Percentiles rank a stretch among this genome's conserved stretches.
Evolutionary conservation across 352 stramenopile species (phyloP).

Genomic region (Salisapilia sapeloensis): DNA sequence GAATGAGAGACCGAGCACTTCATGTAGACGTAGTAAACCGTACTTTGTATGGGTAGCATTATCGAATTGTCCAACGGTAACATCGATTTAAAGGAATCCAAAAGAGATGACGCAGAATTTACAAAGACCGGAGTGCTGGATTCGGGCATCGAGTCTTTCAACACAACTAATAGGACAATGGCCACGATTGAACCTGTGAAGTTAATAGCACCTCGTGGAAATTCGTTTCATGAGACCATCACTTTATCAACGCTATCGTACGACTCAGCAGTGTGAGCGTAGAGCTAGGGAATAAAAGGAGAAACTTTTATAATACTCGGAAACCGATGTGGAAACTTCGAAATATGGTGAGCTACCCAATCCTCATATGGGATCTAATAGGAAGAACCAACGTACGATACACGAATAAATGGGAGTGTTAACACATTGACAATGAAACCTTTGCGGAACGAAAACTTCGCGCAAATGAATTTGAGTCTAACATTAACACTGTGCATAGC

Average conservation of each 20-base stretch:
- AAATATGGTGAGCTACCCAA: slow-evolving; percentile 22
- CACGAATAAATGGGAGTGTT: slow-evolving; percentile 30
- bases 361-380: slow-evolving; percentile 34
- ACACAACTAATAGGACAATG: slow-evolving; percentile 30
- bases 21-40: slow-evolving; percentile 30
- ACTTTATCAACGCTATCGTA: slow-evolving; percentile 46
- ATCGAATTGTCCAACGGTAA: slow-evolving; percentile 49
- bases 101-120: slow-evolving; percentile 21
- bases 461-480: slow-evolving; percentile 29
- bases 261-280: slow-evolving; percentile 43
- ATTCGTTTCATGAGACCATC: slow-evolving; percentile 35
- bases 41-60: slow-evolving; percentile 46
- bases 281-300: slow-evolving; percentile 57
- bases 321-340: slow-evolving; percentile 20
- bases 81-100: slow-evolving; percentile 41
- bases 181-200: slow-evolving; percentile 29
- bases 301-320: slow-evolving; percentile 29
- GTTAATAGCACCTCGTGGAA: slow-evolving; percentile 30
- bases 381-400: slow-evolving; percentile 48
- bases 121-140: slow-evolving; percentile 22
- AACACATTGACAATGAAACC: slow-evolving; percentile 33
- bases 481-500: slow-evolving; percentile 46
- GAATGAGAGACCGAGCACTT: slow-evolving; percentile 69
- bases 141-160: slow-evolving; percentile 50
- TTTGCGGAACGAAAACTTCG: slow-evolving; percentile 48